Evolutionary conservation across 768 basidiomycete genomes (phyloP), one percentile per base, ranked within the genome.

Genomic region (Lactarius vividus): DNA sequence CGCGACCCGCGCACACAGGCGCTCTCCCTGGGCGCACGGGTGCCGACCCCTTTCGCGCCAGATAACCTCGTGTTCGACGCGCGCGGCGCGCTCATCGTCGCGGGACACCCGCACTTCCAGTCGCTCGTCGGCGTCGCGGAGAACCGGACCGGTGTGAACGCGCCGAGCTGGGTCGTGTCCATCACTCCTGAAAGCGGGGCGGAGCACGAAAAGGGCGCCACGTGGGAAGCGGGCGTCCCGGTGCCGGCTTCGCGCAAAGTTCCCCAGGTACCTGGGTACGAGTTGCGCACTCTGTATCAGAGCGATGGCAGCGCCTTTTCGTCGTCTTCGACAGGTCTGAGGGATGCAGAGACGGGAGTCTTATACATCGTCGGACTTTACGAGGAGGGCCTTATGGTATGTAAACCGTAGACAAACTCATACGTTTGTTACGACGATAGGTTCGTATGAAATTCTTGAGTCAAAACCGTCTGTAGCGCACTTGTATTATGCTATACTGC

Each of bases 101-200:
- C 84, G 0, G 89, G 89, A 1, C 89, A 89, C 69, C 84, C 89
- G 0, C 79, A 87, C 73, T 88, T 89, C 74, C 83, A 81, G 0
- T 76, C 81, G 20, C 73, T 90, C 33, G 68, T 74, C 26, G 69
- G 70, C 5, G 75, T 88, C 2, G 83, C 83, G 4, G 79, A 74
- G 33, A 80, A 81, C 68, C 77, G 79, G 67, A 74, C 79, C 0
- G 77, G 72, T 1, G 77, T 74, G 7, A 69, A 66, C 0, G 74
- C 85, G 2, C 81, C 85, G 3, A 88, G 87, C 65, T 91, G 89
- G 88, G 80, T 84, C 3, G 74, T 83, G 4, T 76, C 81, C 2
- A 76, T 89, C 63, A 61, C 68, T 67, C 73, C 40, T 59, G 35
- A 66, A 64, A 40, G 33, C 53, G 42, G 40, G 63, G 33, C 49